Evolutionary conservation across 169 alveolate species (phyloP).

Genomic region (Eimeria necatrix): DNA sequence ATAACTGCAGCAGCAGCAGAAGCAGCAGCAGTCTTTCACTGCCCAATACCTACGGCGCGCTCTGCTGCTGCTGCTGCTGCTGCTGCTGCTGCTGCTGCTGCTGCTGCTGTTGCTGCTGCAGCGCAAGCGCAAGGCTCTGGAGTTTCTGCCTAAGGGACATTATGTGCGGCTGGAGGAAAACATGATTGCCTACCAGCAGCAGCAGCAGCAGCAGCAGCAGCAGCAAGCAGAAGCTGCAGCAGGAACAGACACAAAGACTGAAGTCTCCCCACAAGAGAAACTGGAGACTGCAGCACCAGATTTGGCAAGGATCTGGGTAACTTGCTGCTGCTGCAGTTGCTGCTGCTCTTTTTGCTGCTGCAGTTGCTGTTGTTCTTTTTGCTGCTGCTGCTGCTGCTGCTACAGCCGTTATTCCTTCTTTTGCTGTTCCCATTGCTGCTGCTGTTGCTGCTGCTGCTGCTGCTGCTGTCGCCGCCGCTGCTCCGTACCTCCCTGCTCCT

Average conservation of each 20-base stretch:
- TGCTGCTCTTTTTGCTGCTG: not conserved
- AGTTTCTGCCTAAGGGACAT: not conserved
- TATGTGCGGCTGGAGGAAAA: not conserved
- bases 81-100: not conserved
- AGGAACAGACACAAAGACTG: not conserved
- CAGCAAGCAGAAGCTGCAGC: not conserved
- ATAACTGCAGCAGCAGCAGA: not conserved
- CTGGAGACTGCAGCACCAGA: slow-evolving; percentile 17
- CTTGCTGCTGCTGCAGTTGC: not conserved
- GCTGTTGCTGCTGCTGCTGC: not conserved
- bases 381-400: not conserved
- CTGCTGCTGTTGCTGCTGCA: slow-evolving; percentile 6
- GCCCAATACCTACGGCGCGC: too few species aligned
- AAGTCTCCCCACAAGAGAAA: not conserved
- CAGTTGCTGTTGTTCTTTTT: not conserved
- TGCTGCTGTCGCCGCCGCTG: too few species aligned
- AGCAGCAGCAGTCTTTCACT: not conserved
- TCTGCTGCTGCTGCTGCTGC: not conserved
- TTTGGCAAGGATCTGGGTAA: not conserved
- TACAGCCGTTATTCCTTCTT: not conserved
- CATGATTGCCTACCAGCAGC: not conserved
- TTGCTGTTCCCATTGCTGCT: not conserved
- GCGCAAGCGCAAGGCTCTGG: slow-evolving; percentile 14
- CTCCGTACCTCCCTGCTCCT: too few species aligned
- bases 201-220: not conserved